Conservation (phyloP, 176 grass and related monocot genomes). For the Oryza glaberrima region DNA sequence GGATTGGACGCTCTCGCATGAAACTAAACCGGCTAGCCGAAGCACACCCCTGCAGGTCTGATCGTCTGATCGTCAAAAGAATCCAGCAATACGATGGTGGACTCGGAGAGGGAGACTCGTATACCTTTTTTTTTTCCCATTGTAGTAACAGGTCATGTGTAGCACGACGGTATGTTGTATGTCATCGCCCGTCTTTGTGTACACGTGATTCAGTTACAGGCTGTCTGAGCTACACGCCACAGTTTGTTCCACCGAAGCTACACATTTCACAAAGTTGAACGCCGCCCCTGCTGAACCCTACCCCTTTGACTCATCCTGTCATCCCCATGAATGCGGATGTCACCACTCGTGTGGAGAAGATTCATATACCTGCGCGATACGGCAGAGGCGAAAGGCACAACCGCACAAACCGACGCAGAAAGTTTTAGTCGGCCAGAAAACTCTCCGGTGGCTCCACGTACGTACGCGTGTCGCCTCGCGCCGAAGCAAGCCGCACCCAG, state of each 20-base stretch:
- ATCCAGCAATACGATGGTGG: neutral
- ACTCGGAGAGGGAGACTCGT: neutral
- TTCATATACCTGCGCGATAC: neutral
- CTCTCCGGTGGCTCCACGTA: slow-evolving; percentile 16
- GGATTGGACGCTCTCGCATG: neutral
- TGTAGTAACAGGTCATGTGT: neutral
- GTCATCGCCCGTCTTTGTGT: neutral
- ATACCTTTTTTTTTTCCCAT: neutral
- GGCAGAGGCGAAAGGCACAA: neutral
- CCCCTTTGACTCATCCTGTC: neutral
- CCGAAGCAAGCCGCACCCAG: slow-evolving; percentile 17
- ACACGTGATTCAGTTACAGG: no score
- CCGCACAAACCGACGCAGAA: neutral
- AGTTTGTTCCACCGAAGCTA: neutral
- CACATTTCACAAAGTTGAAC: neutral
- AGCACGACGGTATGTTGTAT: no score
- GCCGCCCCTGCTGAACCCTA: neutral
- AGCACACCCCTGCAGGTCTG: neutral
- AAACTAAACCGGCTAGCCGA: neutral
- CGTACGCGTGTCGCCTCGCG: neutral
- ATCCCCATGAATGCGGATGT: neutral
- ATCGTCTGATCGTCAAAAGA: neutral
- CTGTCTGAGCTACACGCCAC: neutral
- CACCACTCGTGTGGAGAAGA: neutral
- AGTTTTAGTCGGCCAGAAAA: neutral